These are phyloP conservation scores for Eutrema salsugineum DNA, from an alignment of 441 rosid species.

Conservation along the genomic window DNA sequence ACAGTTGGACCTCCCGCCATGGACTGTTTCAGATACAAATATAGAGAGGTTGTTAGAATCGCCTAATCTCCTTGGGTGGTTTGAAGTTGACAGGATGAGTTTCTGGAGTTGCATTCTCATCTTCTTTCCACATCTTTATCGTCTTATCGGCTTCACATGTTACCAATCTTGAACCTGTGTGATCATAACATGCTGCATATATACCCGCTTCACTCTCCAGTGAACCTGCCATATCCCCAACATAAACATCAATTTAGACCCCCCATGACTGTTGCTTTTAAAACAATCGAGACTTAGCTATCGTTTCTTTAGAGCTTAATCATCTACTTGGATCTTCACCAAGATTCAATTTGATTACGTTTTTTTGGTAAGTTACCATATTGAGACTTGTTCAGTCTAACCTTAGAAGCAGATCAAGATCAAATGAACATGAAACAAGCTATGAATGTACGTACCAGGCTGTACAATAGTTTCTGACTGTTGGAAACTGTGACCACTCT, in stretches of 20 bases:
- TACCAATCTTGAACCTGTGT: constrained; percentile 79
- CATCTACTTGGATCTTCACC: not conserved
- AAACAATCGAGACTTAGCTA: not conserved
- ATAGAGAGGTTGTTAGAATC: constrained; percentile 44
- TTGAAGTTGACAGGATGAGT: constrained; percentile 91
- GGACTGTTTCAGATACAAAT: not conserved
- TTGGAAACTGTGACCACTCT: constrained; percentile 96
- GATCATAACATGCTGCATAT: constrained; percentile 72
- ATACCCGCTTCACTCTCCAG: constrained; percentile 99
- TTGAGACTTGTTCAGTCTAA: constrained; percentile 7
- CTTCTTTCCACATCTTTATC: constrained; percentile 98
- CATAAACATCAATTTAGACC: not conserved
- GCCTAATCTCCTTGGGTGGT: constrained; percentile 96
- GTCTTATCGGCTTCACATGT: constrained; percentile 96
- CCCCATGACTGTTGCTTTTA: not conserved
- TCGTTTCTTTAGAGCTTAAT: not conserved
- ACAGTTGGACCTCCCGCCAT: too few species aligned
- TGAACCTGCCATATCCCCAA: constrained; percentile 54
- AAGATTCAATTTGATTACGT: not conserved
- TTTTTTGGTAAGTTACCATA: not conserved
- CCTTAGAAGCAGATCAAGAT: not conserved
- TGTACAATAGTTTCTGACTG: constrained; percentile 93
- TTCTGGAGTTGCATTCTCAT: constrained; percentile 84
- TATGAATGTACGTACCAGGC: constrained; percentile 57
- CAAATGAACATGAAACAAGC: not conserved